Conservation (phyloP, 345 rosid genomes). For the Aegle marmelos region DNA sequence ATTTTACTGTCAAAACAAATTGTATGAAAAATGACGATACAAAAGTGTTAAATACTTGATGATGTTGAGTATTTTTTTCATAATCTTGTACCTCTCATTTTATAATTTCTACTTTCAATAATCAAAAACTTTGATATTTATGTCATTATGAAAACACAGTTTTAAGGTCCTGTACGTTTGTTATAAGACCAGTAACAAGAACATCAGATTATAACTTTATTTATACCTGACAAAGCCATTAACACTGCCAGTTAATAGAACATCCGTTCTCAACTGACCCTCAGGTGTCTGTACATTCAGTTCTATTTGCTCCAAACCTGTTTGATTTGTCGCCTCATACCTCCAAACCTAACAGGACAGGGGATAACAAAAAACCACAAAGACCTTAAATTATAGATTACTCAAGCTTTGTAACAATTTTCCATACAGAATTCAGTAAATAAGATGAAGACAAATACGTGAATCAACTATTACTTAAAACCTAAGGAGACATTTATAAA, state of each 20-base stretch:
- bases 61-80: not conserved
- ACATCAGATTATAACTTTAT: constrained; percentile 8
- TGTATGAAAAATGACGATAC: not conserved
- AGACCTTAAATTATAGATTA: not conserved
- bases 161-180: not conserved
- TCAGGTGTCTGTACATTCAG: constrained; percentile 40
- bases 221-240: constrained; percentile 63
- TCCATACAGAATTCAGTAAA: not conserved
- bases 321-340: constrained; percentile 34
- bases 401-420: not conserved
- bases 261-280: constrained; percentile 45
- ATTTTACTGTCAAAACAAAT: not conserved
- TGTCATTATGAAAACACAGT: not conserved
- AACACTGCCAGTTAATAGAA: constrained; percentile 50
- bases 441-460: not conserved
- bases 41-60: not conserved
- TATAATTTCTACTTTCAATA: not conserved
- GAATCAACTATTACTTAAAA: not conserved
- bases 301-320: constrained; percentile 43
- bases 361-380: constrained; percentile 8
- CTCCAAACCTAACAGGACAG: constrained; percentile 48
- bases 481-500: not conserved
- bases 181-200: constrained; percentile 1
- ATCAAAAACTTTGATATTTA: not conserved
- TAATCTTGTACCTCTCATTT: not conserved